Evolutionary conservation across 2,329 filamentous ascomycete species (phyloP).

Genomic region (Xylariaceae sp.): DNA sequence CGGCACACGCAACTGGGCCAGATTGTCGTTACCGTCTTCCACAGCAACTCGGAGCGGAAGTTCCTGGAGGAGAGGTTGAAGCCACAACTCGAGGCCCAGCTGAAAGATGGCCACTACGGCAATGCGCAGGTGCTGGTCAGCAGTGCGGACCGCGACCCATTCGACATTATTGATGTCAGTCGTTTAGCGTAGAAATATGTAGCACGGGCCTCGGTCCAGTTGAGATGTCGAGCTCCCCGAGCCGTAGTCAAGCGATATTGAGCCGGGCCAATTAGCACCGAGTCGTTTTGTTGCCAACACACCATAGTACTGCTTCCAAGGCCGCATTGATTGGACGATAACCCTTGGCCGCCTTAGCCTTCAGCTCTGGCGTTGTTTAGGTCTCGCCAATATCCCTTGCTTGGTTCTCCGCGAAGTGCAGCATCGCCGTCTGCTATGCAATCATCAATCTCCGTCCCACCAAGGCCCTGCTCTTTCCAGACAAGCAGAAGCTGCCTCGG

Average conservation of each 20-base stretch:
- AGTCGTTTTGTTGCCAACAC: too few relatives aligned
- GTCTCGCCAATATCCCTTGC: conserved; percentile 26
- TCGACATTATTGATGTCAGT: conserved; percentile 61
- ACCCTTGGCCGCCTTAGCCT: conserved; percentile 14
- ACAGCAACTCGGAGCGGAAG: conserved; percentile 86
- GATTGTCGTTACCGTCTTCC: conserved; percentile 79
- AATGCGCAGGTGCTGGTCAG: conserved; percentile 63
- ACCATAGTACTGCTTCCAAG: too few relatives aligned
- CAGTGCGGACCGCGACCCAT: conserved; percentile 79
- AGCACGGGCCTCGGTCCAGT: too few relatives aligned
- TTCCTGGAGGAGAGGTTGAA: conserved; percentile 71
- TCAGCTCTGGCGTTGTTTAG: conserved; percentile 9
- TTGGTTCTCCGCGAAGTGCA: conserved; percentile 33
- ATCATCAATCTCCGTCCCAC: conserved; percentile 48
- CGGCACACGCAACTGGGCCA: conserved; percentile 78
- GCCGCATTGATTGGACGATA: too few relatives aligned
- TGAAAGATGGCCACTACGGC: conserved; percentile 45
- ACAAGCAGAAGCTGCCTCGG: conserved; percentile 45
- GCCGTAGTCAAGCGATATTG: too few relatives aligned
- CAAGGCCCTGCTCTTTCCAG: conserved; percentile 52
- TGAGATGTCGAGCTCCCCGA: too few relatives aligned
- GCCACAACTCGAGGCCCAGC: conserved; percentile 53
- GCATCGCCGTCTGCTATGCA: conserved; percentile 52
- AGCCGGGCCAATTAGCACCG: too few relatives aligned
- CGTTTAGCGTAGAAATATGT: conserved; percentile 32